A percentile compares a stretch with the other conserved stretches of the same genome.
phyloP scores from a whole-genome alignment of 257 asterid genomes.

The Capsicum rhomboideum region DNA sequence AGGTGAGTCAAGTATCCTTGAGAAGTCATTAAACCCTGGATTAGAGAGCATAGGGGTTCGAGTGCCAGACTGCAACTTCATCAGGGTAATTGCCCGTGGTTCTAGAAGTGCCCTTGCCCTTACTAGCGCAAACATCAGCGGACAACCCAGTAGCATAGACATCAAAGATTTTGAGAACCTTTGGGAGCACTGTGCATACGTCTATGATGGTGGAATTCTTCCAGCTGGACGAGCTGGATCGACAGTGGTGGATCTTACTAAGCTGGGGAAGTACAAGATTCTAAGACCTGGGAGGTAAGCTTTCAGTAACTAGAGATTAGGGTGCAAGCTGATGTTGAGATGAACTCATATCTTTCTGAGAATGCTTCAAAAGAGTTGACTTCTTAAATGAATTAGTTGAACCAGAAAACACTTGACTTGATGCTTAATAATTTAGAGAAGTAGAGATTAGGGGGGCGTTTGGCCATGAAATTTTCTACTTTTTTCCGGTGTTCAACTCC shows the following conservation, averaged over 20 bases:
- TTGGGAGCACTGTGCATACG: slow-evolving; percentile 63
- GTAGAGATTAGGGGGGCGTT: neutral
- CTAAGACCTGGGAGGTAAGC: slow-evolving; percentile 80
- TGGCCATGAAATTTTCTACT: too few species aligned
- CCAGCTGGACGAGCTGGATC: slow-evolving; percentile 91
- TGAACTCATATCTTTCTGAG: neutral
- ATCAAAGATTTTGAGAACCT: slow-evolving; percentile 70
- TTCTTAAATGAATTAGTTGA: neutral
- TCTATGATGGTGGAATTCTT: slow-evolving; percentile 75
- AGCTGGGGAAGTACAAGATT: slow-evolving; percentile 62
- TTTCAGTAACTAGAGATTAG: neutral
- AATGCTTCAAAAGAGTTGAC: neutral
- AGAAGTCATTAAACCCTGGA: slow-evolving; percentile 77
- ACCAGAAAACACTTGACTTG: neutral
- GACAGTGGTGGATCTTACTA: slow-evolving; percentile 73
- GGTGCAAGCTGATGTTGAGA: neutral
- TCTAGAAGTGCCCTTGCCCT: slow-evolving; percentile 79
- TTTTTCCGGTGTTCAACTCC: too few species aligned
- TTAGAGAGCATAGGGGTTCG: slow-evolving; percentile 78
- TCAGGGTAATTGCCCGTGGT: slow-evolving; percentile 64
- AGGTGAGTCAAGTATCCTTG: slow-evolving; percentile 80
- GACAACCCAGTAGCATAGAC: slow-evolving; percentile 74
- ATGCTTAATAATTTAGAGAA: neutral
- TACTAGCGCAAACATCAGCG: slow-evolving; percentile 88
- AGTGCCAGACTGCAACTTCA: slow-evolving; percentile 64